A percentile compares a stretch with the other conserved stretches of the same genome.
These are phyloP conservation scores for Candida loeiensis DNA, from an alignment of 805 yeast genomes.

Conservation along the genomic window DNA sequence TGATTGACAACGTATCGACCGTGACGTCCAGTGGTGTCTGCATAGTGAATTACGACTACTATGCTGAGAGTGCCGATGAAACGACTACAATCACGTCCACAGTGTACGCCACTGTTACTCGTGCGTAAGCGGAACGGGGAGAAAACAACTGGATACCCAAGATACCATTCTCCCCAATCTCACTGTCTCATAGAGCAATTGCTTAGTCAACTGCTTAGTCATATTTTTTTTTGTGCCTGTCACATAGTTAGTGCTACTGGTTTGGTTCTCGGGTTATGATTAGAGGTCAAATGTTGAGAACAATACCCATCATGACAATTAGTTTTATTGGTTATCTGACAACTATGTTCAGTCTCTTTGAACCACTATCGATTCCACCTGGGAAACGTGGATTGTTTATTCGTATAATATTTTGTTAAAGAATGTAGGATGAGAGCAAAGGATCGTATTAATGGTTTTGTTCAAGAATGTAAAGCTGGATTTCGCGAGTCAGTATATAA, in stretches of 20 bases:
- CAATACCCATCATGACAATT: too few species aligned
- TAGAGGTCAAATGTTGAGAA: too few species aligned
- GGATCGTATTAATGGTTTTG: too few species aligned
- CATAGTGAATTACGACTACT: conserved; percentile 36
- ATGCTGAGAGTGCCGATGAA: conserved; percentile 21
- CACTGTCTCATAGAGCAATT: too few species aligned
- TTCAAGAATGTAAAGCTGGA: too few species aligned
- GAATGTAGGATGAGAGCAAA: too few species aligned
- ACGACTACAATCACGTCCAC: conserved; percentile 34
- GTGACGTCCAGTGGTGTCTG: conserved; percentile 29
- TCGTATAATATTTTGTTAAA: neutral
- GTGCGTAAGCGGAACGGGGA: neutral
- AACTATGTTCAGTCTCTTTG: too few species aligned
- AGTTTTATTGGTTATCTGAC: too few species aligned
- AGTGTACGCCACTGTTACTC: conserved; percentile 36
- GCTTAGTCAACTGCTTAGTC: neutral
- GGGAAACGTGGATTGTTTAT: neutral
- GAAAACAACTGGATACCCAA: neutral
- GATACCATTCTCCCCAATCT: neutral
- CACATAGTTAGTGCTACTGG: too few species aligned
- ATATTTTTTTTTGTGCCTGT: neutral
- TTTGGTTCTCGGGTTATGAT: too few species aligned
- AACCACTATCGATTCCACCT: neutral
- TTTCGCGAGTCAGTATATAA: too few species aligned
- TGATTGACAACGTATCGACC: conserved; percentile 33